These are phyloP conservation scores for Diaporthe amygdali DNA, from an alignment of 2,329 filamentous ascomycete genomes.

Conservation along the genomic window DNA sequence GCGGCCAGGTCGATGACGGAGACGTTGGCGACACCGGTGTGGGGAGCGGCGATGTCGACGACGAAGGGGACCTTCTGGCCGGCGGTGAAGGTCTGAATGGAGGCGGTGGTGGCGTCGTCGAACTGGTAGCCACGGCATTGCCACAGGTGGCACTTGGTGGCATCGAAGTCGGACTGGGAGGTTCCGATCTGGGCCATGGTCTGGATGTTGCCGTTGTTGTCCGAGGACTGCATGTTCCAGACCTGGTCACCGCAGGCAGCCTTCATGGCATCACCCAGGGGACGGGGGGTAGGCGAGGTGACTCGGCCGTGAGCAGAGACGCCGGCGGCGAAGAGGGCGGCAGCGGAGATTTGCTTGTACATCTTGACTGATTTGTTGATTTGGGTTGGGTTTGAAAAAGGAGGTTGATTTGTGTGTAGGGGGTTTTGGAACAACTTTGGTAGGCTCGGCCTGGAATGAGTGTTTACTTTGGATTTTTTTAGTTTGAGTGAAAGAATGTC, in stretches of 20 bases:
- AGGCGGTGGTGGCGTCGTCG: constrained; percentile 54
- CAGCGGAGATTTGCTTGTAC: constrained; percentile 27
- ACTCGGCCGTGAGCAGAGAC: constrained; percentile 61
- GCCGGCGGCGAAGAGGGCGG: constrained; percentile 43
- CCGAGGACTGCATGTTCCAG: constrained; percentile 55
- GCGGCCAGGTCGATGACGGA: constrained; percentile 55
- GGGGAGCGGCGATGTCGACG: constrained; percentile 55
- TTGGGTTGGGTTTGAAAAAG: background rate
- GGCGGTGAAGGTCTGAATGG: constrained; percentile 56
- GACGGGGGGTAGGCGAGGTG: constrained; percentile 50
- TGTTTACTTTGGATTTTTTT: constrained; percentile 13
- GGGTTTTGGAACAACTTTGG: constrained; percentile 1
- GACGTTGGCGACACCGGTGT: constrained; percentile 61
- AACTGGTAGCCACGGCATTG: constrained; percentile 65
- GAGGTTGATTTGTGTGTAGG: background rate
- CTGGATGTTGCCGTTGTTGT: constrained; percentile 64
- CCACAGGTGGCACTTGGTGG: constrained; percentile 54
- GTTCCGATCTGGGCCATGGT: constrained; percentile 54
- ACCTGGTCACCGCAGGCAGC: constrained; percentile 60
- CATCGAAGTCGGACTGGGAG: constrained; percentile 52
- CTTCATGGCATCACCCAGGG: constrained; percentile 55
- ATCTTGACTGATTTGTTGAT: constrained; percentile 22
- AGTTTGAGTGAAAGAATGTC: constrained; percentile 10
- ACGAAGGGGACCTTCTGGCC: constrained; percentile 49
- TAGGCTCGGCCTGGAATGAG: constrained; percentile 26